These are phyloP conservation scores for Termitomyces bulborhizus DNA, from an alignment of 768 basidiomycete species.

Conservation along the genomic window DNA sequence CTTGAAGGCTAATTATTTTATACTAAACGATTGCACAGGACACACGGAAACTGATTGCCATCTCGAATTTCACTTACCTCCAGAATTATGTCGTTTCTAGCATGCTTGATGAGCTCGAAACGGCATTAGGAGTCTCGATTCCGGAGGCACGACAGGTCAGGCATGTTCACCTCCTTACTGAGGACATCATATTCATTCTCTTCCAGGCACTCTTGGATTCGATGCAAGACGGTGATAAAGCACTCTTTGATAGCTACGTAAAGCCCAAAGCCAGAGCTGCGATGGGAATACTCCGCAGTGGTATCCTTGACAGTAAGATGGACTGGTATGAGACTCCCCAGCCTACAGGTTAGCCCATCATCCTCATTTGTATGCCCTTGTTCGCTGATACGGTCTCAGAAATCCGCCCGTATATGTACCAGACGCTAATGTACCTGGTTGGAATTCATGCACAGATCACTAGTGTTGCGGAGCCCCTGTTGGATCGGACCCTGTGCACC, in stretches of 20 bases:
- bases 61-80: conserved; percentile 84
- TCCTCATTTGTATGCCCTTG: conserved; percentile 23
- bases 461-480: conserved; percentile 67
- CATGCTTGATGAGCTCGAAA: conserved; percentile 78
- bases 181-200: not conserved
- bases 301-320: conserved; percentile 75
- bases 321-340: conserved; percentile 95
- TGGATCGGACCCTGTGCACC: conserved; percentile 76
- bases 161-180: conserved; percentile 6
- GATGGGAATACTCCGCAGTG: conserved; percentile 62
- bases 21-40: conserved; percentile 46
- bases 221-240: conserved; percentile 79
- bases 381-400: conserved; percentile 34
- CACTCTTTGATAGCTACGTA: conserved; percentile 82
- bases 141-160: conserved; percentile 65
- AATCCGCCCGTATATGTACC: conserved; percentile 92
- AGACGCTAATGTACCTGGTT: conserved; percentile 82
- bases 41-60: conserved; percentile 77
- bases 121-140: conserved; percentile 65
- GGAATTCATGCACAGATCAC: conserved; percentile 89
- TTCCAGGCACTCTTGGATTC: conserved; percentile 66
- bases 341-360: conserved; percentile 54
- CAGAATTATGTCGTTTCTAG: conserved; percentile 63
- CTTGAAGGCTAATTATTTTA: not conserved
- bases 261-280: conserved; percentile 74